A percentile compares a stretch with the other conserved stretches of the same genome.
Evolutionary conservation across 2,329 filamentous ascomycete genomes (phyloP).

Genomic region (Coleophoma eucalyptorum): DNA sequence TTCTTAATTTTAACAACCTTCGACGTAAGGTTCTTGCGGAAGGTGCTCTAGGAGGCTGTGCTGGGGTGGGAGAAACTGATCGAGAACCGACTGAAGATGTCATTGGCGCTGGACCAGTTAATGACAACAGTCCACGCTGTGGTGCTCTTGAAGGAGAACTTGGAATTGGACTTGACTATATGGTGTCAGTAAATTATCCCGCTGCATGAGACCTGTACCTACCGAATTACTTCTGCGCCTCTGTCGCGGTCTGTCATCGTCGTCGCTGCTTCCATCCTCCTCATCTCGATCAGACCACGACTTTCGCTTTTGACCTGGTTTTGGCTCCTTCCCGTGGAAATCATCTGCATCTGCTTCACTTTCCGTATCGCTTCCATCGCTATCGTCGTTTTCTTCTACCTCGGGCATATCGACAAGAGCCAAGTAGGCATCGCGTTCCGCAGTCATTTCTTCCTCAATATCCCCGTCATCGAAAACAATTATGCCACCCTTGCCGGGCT

Average conservation of each 20-base stretch:
- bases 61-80: slow-evolving; percentile 46
- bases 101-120: slow-evolving; percentile 42
- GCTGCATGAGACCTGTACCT: slow-evolving; percentile 28
- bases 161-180: slow-evolving; percentile 61
- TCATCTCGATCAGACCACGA: slow-evolving; percentile 70
- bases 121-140: slow-evolving; percentile 55
- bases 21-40: slow-evolving; percentile 71
- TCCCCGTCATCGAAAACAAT: slow-evolving; percentile 96
- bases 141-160: slow-evolving; percentile 58
- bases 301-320: slow-evolving; percentile 68
- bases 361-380: slow-evolving; percentile 42
- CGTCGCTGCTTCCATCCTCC: slow-evolving; percentile 62
- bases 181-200: slow-evolving; percentile 13
- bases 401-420: slow-evolving; percentile 90
- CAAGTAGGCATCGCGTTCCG: slow-evolving; percentile 78
- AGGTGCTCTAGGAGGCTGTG: slow-evolving; percentile 54
- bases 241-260: slow-evolving; percentile 73
- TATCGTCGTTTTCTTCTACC: slow-evolving; percentile 58
- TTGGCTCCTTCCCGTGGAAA: slow-evolving; percentile 44
- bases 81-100: slow-evolving; percentile 33
- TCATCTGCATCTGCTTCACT: slow-evolving; percentile 54
- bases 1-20: slow-evolving; percentile 69
- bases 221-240: slow-evolving; percentile 86
- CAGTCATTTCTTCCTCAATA: slow-evolving; percentile 74
- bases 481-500: slow-evolving; percentile 78